Percentiles rank a stretch among this genome's conserved stretches.
Evolutionary conservation across 2,329 filamentous ascomycete species (phyloP).

Genomic region (Xylaria arbuscula): DNA sequence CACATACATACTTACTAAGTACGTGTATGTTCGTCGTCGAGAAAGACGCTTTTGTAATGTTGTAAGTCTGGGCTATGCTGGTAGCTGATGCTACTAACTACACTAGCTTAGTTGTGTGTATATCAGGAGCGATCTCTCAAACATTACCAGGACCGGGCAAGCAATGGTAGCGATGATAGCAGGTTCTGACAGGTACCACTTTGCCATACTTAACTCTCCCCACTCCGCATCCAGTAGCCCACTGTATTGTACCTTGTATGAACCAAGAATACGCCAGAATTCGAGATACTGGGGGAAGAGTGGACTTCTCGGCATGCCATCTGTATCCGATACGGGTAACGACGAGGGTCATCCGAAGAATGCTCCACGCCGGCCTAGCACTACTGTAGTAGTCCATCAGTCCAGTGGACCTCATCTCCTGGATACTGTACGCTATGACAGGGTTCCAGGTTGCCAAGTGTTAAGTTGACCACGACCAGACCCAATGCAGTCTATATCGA

Average conservation of each 20-base stretch:
- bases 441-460: slow-evolving; percentile 18
- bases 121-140: neutral
- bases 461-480: slow-evolving; percentile 13
- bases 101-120: neutral
- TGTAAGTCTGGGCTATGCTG: neutral
- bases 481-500: slow-evolving; percentile 14
- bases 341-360: slow-evolving; percentile 28
- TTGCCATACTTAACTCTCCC: slow-evolving; percentile 17
- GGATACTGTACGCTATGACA: slow-evolving; percentile 5
- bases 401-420: slow-evolving; percentile 29
- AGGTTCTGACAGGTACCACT: neutral
- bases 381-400: slow-evolving; percentile 11
- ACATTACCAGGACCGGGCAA: slow-evolving; percentile 17
- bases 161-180: slow-evolving; percentile 13
- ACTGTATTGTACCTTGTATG: neutral
- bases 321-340: slow-evolving; percentile 19
- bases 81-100: neutral
- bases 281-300: slow-evolving; percentile 17
- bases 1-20: neutral
- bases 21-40: neutral
- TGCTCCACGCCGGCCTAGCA: slow-evolving; percentile 17
- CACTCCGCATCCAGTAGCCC: slow-evolving; percentile 12
- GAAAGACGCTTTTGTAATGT: slow-evolving; percentile 7
- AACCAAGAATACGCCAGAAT: neutral
- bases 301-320: slow-evolving; percentile 13